phyloP scores from a whole-genome alignment of 2,329 filamentous ascomycete species.

The Ceratocystis albifundus region DNA sequence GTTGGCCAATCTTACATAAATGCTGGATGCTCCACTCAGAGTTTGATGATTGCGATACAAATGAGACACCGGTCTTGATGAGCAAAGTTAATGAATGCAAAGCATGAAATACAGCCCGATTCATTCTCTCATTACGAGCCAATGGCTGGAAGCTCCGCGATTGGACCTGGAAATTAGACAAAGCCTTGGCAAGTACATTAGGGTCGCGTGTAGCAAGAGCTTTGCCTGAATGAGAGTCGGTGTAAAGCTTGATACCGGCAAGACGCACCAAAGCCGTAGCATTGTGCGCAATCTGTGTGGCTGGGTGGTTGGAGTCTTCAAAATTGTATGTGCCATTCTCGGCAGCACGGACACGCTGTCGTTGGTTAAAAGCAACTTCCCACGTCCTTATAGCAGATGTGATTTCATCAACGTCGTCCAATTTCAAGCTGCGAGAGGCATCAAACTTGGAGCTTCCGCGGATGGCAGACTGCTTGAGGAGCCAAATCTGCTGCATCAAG shows the following conservation, averaged over 20 bases:
- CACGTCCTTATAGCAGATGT: slow-evolving; percentile 45
- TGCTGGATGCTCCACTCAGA: slow-evolving; percentile 53
- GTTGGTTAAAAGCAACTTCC: slow-evolving; percentile 48
- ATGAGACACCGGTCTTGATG: slow-evolving; percentile 52
- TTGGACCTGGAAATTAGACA: slow-evolving; percentile 28
- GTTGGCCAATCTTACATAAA: slow-evolving; percentile 37
- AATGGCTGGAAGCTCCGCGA: slow-evolving; percentile 31
- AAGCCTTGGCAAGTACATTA: slow-evolving; percentile 47
- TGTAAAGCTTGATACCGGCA: slow-evolving; percentile 54
- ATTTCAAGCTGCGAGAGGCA: slow-evolving; percentile 39
- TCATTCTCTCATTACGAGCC: slow-evolving; percentile 47
- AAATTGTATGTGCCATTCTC: slow-evolving; percentile 34
- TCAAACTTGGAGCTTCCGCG: slow-evolving; percentile 40
- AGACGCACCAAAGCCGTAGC: slow-evolving; percentile 49
- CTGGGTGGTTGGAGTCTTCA: slow-evolving; percentile 28
- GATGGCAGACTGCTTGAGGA: slow-evolving; percentile 52
- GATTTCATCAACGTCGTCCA: slow-evolving; percentile 47
- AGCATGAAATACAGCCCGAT: slow-evolving; percentile 54
- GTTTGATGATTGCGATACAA: slow-evolving; percentile 49
- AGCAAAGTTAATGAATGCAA: slow-evolving; percentile 57
- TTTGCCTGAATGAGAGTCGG: slow-evolving; percentile 51
- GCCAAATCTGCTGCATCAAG: slow-evolving; percentile 59
- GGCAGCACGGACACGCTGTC: slow-evolving; percentile 40
- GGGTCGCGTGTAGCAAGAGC: slow-evolving; percentile 55
- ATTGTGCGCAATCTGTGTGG: slow-evolving; percentile 55